Base-by-base conservation (phyloP, 345 rosid species). In the Salix koriyanagi region DNA sequence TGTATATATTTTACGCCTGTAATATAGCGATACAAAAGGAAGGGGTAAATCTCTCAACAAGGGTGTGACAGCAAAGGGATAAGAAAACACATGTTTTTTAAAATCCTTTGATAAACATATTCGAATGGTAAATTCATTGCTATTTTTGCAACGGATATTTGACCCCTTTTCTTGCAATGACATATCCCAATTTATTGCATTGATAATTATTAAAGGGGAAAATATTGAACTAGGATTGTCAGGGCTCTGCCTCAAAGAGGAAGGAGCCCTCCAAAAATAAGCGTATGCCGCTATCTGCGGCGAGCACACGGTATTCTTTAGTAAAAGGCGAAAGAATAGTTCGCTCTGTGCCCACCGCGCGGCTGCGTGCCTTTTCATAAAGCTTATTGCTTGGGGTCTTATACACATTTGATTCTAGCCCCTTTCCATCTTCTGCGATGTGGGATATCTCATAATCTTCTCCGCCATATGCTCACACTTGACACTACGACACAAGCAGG, bases 271-370 rank as follows among this genome's bases (percentile, higher is more conserved):
- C 62, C 70, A 74, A 64, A 74, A 74, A 64, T 65, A 42, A 2
- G 77, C 70, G 70, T 74, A 84, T 79, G 85, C 85, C 85, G 50
- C 66, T 76, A 0, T 60, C 0, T 42, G 79, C 82, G 70, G 65
- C 76, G 79, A 39, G 83, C 83, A 80, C 89, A 86, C 84, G 84
- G 85, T 82, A 84, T 76, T 86, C 87, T 84, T 86, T 86, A 84
- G 87, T 84, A 86, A 86, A 86, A 86, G 89, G 89, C 87, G 87
- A 86, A 84, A 84, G 87, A 86, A 86, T 84, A 86, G 89, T 84
- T 86, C 83, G 85, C 87, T 84, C 0, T 86, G 89, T 80, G 79
- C 89, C 62, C 82, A 83, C 71, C 65, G 76, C 84, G 46, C 66
- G 84, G 83, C 83, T 83, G 83, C 83, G 77, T 79, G 30, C 0